Conservation (phyloP, 148 eudicot species). For the Pouteria glomerata region DNA sequence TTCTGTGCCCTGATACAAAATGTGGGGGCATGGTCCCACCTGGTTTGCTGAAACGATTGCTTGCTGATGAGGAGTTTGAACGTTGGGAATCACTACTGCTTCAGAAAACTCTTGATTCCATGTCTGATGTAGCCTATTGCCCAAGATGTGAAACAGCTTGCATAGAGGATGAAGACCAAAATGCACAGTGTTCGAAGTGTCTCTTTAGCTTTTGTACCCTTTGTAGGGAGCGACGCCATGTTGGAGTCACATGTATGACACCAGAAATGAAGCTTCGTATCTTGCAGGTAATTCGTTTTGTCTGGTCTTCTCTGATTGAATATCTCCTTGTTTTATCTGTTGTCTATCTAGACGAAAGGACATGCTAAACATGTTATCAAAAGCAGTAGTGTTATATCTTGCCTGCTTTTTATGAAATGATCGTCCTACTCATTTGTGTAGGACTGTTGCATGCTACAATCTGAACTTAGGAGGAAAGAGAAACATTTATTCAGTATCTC, state of each 20-base stretch:
- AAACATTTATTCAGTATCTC: not conserved
- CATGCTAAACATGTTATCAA: not conserved
- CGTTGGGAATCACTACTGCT: conserved; percentile 79
- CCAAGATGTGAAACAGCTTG: conserved; percentile 95
- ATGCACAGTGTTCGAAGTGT: conserved; percentile 93
- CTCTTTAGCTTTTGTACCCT: conserved; percentile 85
- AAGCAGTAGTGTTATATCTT: not conserved
- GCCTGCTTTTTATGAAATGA: not conserved
- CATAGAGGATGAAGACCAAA: conserved; percentile 76
- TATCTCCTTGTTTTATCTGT: not conserved
- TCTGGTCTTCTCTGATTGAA: not conserved
- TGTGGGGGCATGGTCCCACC: conserved; percentile 94
- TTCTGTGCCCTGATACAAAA: conserved; percentile 69
- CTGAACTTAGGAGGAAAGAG: not conserved
- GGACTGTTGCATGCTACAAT: not conserved
- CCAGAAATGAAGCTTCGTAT: conserved; percentile 75
- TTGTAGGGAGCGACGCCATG: conserved; percentile 79
- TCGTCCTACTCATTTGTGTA: not conserved
- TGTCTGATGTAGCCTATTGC: conserved; percentile 89
- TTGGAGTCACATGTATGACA: conserved; percentile 71
- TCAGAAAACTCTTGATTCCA: conserved; percentile 77
- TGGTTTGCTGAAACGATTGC: conserved; percentile 62
- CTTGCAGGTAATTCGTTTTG: conserved; percentile 47
- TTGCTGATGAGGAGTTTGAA: conserved; percentile 71
- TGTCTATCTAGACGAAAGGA: conserved; percentile 2